phyloP scores from a whole-genome alignment of 768 basidiomycete genomes.

The Mycena metata region DNA sequence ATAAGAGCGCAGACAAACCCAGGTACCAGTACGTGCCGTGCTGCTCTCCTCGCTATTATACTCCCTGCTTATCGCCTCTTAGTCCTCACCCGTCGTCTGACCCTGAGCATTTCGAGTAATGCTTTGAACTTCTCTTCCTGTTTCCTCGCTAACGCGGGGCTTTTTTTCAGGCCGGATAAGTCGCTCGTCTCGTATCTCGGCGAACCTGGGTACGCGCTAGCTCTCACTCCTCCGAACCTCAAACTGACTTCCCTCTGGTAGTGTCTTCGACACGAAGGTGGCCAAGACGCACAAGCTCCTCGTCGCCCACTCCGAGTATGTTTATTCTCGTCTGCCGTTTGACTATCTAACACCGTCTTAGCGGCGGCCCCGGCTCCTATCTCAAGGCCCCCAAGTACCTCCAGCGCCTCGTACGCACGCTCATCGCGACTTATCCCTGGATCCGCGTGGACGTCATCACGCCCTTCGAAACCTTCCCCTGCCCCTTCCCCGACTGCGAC shows the following conservation, averaged over 20 bases:
- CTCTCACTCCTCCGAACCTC: no score
- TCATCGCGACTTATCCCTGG: slow-evolving; percentile 2
- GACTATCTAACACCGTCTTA: not conserved
- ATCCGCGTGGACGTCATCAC: slow-evolving; percentile 18
- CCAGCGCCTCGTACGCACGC: not conserved
- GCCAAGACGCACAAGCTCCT: not conserved
- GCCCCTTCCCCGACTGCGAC: slow-evolving; percentile 11
- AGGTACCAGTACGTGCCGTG: not conserved
- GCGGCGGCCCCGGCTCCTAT: not conserved
- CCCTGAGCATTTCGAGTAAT: slow-evolving; percentile 14
- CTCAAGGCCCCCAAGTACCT: not conserved
- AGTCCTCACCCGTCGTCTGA: slow-evolving; percentile 17
- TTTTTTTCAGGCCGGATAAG: not conserved
- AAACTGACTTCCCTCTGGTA: not conserved
- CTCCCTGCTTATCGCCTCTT: not conserved
- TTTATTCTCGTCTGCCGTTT: not conserved
- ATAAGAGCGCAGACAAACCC: not conserved
- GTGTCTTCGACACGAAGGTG: not conserved
- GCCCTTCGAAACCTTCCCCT: not conserved
- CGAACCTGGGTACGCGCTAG: not conserved
- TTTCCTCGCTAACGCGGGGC: not conserved
- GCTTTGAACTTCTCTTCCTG: not conserved
- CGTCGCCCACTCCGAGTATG: slow-evolving; percentile 1
- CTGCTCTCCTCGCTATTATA: no score
- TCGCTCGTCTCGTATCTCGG: not conserved